Evolutionary conservation across 441 rosid genomes (phyloP).

Genomic region (Euphorbia corollata): DNA sequence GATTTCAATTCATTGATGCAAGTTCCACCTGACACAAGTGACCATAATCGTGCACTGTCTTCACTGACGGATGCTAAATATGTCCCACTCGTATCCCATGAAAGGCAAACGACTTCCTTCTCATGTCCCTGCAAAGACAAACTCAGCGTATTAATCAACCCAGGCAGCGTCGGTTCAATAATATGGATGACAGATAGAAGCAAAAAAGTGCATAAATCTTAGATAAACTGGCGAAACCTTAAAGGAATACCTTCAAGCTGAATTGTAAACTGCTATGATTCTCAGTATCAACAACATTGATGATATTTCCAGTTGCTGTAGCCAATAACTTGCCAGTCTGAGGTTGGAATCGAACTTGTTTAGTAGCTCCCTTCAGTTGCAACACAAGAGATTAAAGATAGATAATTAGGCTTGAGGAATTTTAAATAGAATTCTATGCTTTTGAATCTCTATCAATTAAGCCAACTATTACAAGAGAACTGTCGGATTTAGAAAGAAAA

Average conservation of each 20-base stretch:
- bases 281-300: conserved; percentile 35
- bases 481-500: neutral
- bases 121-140: conserved; percentile 31
- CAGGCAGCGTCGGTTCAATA: neutral
- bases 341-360: conserved; percentile 39
- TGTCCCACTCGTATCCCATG: conserved; percentile 39
- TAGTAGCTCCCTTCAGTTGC: conserved; percentile 32
- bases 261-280: conserved; percentile 13
- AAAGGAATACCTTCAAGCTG: conserved; percentile 25
- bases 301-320: conserved; percentile 26
- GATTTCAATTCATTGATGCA: conserved; percentile 30
- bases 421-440: neutral
- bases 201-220: neutral
- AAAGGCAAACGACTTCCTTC: conserved; percentile 25
- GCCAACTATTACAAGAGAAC: neutral
- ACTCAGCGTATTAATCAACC: neutral
- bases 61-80: conserved; percentile 37
- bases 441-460: neutral
- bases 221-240: neutral
- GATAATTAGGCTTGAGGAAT: neutral
- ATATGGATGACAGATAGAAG: neutral
- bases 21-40: conserved; percentile 26
- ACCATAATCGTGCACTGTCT: conserved; percentile 37
- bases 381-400: neutral
- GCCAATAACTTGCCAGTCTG: conserved; percentile 32